Conservation (phyloP, 352 stramenopile species). For the Globisporangium carolinianum region DNA sequence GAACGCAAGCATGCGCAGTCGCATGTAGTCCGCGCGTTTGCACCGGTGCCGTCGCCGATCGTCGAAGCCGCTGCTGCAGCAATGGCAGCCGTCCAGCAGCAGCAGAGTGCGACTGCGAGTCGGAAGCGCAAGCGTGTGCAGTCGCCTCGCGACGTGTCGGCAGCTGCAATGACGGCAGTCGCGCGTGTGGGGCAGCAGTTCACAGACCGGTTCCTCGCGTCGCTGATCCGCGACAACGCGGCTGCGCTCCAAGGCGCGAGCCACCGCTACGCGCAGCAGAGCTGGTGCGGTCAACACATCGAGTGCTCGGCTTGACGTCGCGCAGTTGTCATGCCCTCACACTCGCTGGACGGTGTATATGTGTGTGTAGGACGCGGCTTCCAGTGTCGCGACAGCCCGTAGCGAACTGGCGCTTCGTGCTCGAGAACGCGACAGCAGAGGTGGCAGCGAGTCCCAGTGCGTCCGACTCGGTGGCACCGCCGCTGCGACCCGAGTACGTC, state of each 20-base stretch:
- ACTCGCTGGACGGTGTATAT: background rate
- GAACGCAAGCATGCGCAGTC: background rate
- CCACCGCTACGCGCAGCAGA: conserved; percentile 28
- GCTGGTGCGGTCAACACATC: conserved; percentile 21
- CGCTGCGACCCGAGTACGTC: conserved; percentile 31
- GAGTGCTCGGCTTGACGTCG: background rate
- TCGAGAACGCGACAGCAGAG: conserved; percentile 30
- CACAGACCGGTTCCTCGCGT: conserved; percentile 34
- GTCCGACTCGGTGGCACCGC: conserved; percentile 16
- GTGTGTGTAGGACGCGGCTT: conserved; percentile 34
- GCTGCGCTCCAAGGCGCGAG: conserved; percentile 36
- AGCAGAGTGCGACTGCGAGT: conserved; percentile 3
- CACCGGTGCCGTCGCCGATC: conserved; percentile 29
- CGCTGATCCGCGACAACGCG: conserved; percentile 35
- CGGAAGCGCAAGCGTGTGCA: conserved; percentile 35
- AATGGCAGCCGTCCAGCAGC: conserved; percentile 3
- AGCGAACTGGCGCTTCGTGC: conserved; percentile 66
- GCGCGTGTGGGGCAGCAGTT: conserved; percentile 29
- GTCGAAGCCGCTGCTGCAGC: conserved; percentile 26
- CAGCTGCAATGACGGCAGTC: conserved; percentile 18
- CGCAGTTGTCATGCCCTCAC: no score
- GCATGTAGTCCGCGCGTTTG: conserved; percentile 22
- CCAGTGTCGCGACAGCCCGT: conserved; percentile 45
- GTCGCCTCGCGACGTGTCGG: conserved; percentile 7
- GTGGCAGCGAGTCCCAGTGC: background rate